A percentile compares a stretch with the other conserved stretches of the same genome.
Evolutionary conservation across 176 grass and related monocot genomes (phyloP).

Genomic region (Carex pumila): DNA sequence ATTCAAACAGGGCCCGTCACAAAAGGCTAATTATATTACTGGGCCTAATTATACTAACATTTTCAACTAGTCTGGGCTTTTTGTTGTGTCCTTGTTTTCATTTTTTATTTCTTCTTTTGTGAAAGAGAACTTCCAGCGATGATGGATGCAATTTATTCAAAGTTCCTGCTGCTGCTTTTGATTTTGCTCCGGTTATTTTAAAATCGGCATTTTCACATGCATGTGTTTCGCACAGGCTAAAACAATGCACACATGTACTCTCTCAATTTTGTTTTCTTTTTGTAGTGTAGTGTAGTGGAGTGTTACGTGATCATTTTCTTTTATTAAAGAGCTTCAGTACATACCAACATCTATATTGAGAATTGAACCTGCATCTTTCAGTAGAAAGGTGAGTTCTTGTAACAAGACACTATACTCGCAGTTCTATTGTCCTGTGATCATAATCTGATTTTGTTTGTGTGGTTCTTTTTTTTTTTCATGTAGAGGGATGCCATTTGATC

Average conservation of each 20-base stretch:
- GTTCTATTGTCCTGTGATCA: neutral
- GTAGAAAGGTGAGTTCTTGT: too few relatives aligned
- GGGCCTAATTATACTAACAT: neutral
- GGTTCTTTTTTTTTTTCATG: neutral
- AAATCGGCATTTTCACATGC: neutral
- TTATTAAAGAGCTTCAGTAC: too few relatives aligned
- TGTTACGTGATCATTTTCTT: too few relatives aligned
- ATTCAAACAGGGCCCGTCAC: neutral
- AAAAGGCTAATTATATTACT: neutral
- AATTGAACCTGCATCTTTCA: too few relatives aligned
- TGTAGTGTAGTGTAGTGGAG: neutral
- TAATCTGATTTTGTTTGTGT: neutral
- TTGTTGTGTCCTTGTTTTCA: neutral
- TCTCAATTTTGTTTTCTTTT: neutral
- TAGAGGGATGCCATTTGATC: slow-evolving; percentile 63
- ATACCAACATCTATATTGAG: too few relatives aligned
- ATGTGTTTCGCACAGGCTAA: neutral
- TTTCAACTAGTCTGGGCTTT: neutral
- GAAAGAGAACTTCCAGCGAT: neutral
- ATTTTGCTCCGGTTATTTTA: neutral
- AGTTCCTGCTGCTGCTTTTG: neutral
- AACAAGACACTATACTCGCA: too few relatives aligned
- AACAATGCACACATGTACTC: neutral
- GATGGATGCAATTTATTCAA: neutral
- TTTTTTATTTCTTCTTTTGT: neutral